Evolutionary conservation across 225 moss, liverwort and hornwort genomes (phyloP), one percentile per base, ranked within the genome.

Genomic region (Neckera pumila): DNA sequence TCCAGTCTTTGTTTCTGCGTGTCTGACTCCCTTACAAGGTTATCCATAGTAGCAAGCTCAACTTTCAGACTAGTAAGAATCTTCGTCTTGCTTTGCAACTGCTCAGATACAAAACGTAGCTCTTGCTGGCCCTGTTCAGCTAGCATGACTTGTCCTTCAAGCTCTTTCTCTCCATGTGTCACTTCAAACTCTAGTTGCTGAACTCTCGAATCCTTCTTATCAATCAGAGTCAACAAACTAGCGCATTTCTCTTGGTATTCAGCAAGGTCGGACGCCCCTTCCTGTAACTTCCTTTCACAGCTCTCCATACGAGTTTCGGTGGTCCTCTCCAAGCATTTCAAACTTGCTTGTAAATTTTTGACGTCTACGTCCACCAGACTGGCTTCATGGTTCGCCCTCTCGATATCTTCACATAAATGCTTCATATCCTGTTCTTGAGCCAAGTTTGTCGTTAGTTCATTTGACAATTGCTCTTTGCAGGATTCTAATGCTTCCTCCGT

Each of bases 401-500:
- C 96, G 20, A 96, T 86, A 89, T 98, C 96, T 86, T 91, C 92
- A 77, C 92, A 95, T 9, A 97, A 86, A 72, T 79, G 88, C 69
- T 93, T 92, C 92, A 94, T 96, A 71, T 95, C 94, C 59, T 67
- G 61, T 85, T 94, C 94, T 64, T 64, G 90, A 16, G 69, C 88
- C 78, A 87, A 77, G 33, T 90, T 91, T 25, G 87, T 91, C 53
- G 45, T 86, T 40, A 88, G 69, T 88, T 93, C 95, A 82, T 89
- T 90, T 76, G 90, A 84, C 64, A 96, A 61, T 45, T 93, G 93
- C 67, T 87, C 83, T 83, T 94, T 95, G 67, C 91, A 90, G 85
- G 86, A 91, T 83, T 92, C 85, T 51, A 98, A 93, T 38, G 95
- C 96, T 91, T 92, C 95, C 81, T 93, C 92, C 86, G 95, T 96